Percentiles rank a stretch among this genome's conserved stretches.
Evolutionary conservation across 2,329 filamentous ascomycete genomes (phyloP).

Genomic region (Setomelanomma holmii): DNA sequence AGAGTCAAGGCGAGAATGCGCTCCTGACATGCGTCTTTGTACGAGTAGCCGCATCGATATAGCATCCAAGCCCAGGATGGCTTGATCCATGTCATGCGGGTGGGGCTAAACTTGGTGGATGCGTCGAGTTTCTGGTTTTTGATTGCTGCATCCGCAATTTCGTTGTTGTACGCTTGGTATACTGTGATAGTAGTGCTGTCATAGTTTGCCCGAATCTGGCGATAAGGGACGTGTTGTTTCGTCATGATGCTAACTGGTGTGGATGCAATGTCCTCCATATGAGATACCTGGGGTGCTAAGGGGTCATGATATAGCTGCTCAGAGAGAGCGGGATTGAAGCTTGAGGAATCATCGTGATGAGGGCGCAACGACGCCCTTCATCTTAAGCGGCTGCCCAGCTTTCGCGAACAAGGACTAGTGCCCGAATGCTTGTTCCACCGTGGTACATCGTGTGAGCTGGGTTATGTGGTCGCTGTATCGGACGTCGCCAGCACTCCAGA

Average conservation of each 20-base stretch:
- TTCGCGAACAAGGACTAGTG: not conserved
- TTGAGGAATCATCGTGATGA: not conserved
- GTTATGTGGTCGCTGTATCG: too few species aligned
- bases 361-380: constrained; percentile 7
- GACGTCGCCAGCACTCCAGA: constrained; percentile 4
- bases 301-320: not conserved
- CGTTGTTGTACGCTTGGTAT: constrained; percentile 66
- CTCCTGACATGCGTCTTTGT: constrained; percentile 63
- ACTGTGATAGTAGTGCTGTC: constrained; percentile 63
- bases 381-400: not conserved
- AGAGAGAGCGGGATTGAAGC: too few species aligned
- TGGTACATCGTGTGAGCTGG: too few species aligned
- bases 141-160: constrained; percentile 63
- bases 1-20: constrained; percentile 66
- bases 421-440: not conserved
- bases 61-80: constrained; percentile 70
- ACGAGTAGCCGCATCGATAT: constrained; percentile 67
- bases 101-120: constrained; percentile 60
- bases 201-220: constrained; percentile 62
- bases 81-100: constrained; percentile 71
- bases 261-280: not conserved
- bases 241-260: not conserved
- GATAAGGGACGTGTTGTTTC: constrained; percentile 25
- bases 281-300: too few species aligned
- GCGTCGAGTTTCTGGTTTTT: constrained; percentile 59